Percentiles rank a stretch among this genome's conserved stretches.
Conservation (phyloP, 179 eudicot genomes). For the Heliamphora pulchella region DNA sequence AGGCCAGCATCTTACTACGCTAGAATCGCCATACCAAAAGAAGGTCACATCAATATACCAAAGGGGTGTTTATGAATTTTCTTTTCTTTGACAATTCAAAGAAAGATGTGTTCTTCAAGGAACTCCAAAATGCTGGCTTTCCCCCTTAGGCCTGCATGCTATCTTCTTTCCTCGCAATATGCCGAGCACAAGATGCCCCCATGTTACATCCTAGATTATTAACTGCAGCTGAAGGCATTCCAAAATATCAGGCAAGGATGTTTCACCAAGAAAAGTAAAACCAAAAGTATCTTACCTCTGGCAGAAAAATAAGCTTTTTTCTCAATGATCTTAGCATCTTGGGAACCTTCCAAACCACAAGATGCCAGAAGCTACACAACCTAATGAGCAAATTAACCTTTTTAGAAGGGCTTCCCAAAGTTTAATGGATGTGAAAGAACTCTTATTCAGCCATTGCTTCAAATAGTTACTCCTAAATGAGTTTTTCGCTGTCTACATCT, state of each 20-base stretch:
- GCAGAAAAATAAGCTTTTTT: neutral
- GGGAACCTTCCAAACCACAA: neutral
- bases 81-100: neutral
- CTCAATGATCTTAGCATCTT: neutral
- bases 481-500: neutral
- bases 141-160: neutral
- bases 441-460: conserved; percentile 5
- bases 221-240: neutral
- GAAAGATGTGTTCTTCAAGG: neutral
- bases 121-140: neutral
- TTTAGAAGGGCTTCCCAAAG: neutral
- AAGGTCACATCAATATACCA: neutral
- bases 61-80: neutral
- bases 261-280: neutral
- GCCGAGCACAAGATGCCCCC: neutral
- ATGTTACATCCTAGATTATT: neutral
- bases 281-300: neutral
- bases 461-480: neutral
- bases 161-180: neutral
- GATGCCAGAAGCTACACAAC: neutral
- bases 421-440: neutral
- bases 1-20: neutral
- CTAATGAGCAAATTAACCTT: neutral
- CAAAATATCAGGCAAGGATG: neutral
- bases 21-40: conserved; percentile 6